Conservation (phyloP, 148 eudicot species). For the Dysphania ambrosioides region DNA sequence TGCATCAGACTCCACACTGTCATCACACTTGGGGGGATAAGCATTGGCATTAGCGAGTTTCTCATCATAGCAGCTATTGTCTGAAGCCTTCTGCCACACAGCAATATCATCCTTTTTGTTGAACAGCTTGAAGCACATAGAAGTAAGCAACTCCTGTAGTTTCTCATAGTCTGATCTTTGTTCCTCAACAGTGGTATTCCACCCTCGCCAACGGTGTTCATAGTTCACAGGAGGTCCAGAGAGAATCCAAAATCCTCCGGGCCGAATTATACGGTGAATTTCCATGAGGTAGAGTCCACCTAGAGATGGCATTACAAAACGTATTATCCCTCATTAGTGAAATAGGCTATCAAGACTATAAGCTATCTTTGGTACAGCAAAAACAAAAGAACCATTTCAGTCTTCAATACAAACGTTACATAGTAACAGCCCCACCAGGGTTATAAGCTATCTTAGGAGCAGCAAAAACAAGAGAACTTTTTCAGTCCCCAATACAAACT, state of each 20-base stretch:
- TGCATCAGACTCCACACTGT: slow-evolving; percentile 78
- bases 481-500: slow-evolving; percentile 4
- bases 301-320: slow-evolving; percentile 12
- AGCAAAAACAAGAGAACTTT: neutral
- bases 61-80: slow-evolving; percentile 57
- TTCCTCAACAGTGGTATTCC: slow-evolving; percentile 80
- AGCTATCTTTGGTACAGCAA: neutral
- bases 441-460: neutral
- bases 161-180: slow-evolving; percentile 70
- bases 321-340: neutral
- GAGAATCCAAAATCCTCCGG: slow-evolving; percentile 96
- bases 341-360: neutral
- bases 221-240: slow-evolving; percentile 97
- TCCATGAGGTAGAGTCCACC: slow-evolving; percentile 95
- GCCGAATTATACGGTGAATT: slow-evolving; percentile 83
- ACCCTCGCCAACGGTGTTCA: slow-evolving; percentile 73
- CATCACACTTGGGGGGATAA: slow-evolving; percentile 87
- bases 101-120: slow-evolving; percentile 80
- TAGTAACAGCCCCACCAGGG: too few relatives aligned
- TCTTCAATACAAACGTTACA: too few relatives aligned
- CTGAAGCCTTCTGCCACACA: slow-evolving; percentile 75
- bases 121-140: slow-evolving; percentile 75
- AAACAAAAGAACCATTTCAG: neutral
- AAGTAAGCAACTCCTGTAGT: slow-evolving; percentile 58
- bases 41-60: slow-evolving; percentile 55